Conservation (phyloP, 73 alveolate genomes). For the Tetrahymena malaccensis region DNA sequence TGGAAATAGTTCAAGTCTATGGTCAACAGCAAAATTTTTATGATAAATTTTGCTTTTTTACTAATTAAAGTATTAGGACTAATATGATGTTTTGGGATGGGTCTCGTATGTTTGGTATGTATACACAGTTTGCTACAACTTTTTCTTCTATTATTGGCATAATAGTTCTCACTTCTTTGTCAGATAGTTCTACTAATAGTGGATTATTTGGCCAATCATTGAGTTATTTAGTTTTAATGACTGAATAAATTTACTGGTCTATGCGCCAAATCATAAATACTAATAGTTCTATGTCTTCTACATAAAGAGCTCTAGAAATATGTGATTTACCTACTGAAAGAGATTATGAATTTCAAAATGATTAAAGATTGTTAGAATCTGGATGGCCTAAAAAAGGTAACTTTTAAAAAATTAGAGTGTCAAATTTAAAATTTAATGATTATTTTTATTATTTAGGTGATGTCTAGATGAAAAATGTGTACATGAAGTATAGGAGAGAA, state of each 20-base stretch:
- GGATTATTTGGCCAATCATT: background rate
- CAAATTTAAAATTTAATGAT: background rate
- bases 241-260: background rate
- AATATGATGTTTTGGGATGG: background rate
- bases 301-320: constrained; percentile 18
- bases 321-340: constrained; percentile 12
- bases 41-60: background rate
- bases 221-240: background rate
- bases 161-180: background rate
- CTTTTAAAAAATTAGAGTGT: background rate
- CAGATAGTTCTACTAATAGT: background rate
- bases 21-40: background rate
- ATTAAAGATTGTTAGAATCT: background rate
- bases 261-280: constrained; percentile 8
- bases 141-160: background rate
- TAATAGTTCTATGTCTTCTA: constrained; percentile 11
- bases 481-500: constrained; percentile 76
- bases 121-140: background rate
- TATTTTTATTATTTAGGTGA: constrained; percentile 59
- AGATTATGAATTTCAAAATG: background rate
- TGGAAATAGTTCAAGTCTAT: background rate
- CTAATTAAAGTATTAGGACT: background rate
- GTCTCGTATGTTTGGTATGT: background rate
- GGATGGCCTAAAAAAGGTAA: background rate
- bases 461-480: constrained; percentile 54